Evolutionary conservation across 108 stramenopile species (phyloP), one percentile per base, ranked within the genome.

Genomic region (Parmales sp.): DNA sequence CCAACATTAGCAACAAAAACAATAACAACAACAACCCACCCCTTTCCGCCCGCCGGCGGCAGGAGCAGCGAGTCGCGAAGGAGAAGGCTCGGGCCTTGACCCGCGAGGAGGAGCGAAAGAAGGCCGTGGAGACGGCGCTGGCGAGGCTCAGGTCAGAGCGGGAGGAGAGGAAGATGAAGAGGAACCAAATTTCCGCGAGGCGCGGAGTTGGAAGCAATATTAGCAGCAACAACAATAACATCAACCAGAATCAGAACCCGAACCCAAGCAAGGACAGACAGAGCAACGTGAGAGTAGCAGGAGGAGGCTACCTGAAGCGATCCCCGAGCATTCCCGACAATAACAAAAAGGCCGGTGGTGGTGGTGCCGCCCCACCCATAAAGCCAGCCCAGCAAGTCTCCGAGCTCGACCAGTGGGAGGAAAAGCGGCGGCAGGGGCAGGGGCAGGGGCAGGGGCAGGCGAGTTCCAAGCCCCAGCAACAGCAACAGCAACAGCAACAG

Each of bases 51-150:
- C n/a, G n/a, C 31, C 39, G 16, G 34, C 22, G 25, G 26, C 44
- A 65, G 34, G 51, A 49, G 9, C 25, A 68, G 20, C 45, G 66
- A 5, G 38, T 38, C 23, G 70, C 76, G 1, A n/a, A 45, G 11
- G 80, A 77, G 13, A 71, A 75, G 37, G 36, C 19, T 1, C 20
- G 25, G 9, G 77, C 76, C 0, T 63, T 81, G 13, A 20, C 18
- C 4, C 66, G 76, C 13, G 80, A 81, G 69, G 69, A 72, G 36
- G 80, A 81, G 45, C 23, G 65, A 22, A 67, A 63, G 37, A 26
- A 41, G 28, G 64, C 73, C 23, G 80, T 78, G 19, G 76, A 81
- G 80, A 6, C 45, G 6, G 80, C 80, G 23, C 72, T 81, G 34
- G 66, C 48, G 1, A 74, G 72, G 45, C 71, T 78, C 16, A 19